Conservation (phyloP, 2,329 filamentous ascomycete genomes). For the Botrytis hyacinthi region DNA sequence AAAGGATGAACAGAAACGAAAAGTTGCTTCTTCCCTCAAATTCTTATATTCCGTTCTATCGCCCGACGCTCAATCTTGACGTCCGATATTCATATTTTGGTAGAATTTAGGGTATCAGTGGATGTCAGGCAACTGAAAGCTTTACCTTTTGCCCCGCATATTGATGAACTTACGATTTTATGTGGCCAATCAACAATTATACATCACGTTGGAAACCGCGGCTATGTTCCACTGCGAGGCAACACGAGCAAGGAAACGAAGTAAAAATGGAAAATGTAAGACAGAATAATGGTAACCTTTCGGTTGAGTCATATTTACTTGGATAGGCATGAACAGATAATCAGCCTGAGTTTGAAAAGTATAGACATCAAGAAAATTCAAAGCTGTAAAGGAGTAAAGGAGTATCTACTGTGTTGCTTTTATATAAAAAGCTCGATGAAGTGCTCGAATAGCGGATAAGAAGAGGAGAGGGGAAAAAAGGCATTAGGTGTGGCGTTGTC, state of each 20-base stretch:
- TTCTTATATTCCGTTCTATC: constrained; percentile 1
- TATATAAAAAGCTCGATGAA: background rate
- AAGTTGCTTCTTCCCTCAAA: background rate
- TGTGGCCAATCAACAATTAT: background rate
- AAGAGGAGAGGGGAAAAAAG: background rate
- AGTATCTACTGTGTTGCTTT: background rate
- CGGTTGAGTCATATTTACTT: background rate
- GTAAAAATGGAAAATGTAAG: background rate
- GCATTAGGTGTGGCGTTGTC: background rate
- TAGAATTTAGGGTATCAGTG: constrained; percentile 1
- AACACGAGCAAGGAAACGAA: constrained; percentile 1
- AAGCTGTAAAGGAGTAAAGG: background rate
- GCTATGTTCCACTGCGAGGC: constrained; percentile 7
- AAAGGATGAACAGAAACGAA: background rate
- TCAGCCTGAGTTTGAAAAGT: background rate
- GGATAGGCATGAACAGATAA: background rate
- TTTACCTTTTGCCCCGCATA: constrained; percentile 12
- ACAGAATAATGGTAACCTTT: background rate
- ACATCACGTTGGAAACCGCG: constrained; percentile 10
- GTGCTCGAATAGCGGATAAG: background rate
- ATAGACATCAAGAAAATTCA: background rate
- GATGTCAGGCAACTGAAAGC: constrained; percentile 11
- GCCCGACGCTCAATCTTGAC: constrained; percentile 3
- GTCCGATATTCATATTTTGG: constrained; percentile 11
- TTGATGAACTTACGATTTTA: background rate